phyloP scores from a whole-genome alignment of 2,329 filamentous ascomycete species.

The Gnomoniopsis sp. region DNA sequence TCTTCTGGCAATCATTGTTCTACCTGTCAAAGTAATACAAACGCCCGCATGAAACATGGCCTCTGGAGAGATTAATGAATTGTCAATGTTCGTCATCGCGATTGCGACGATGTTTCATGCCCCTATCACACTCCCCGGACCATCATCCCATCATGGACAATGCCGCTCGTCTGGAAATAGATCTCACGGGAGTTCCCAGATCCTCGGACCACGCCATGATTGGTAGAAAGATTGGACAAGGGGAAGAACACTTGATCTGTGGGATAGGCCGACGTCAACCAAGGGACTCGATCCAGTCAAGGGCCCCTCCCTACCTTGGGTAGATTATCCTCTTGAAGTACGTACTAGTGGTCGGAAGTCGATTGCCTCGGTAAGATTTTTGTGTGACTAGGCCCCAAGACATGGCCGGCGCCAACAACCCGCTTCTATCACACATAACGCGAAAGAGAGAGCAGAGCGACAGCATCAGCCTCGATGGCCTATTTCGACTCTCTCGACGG shows the following conservation, averaged over 20 bases:
- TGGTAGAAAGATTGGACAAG: not conserved
- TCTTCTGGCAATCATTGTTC: too few relatives aligned
- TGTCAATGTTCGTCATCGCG: not conserved
- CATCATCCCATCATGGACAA: not conserved
- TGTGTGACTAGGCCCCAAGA: too few relatives aligned
- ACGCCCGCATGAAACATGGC: not conserved
- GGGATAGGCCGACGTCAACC: not conserved
- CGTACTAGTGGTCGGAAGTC: not conserved
- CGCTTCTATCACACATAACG: not conserved
- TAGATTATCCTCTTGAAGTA: too few relatives aligned
- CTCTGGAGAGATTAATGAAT: not conserved
- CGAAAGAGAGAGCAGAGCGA: not conserved
- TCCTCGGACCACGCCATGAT: not conserved
- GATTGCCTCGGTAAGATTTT: not conserved
- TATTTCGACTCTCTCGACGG: not conserved
- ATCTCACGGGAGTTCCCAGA: not conserved
- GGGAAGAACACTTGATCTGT: not conserved
- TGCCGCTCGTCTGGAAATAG: not conserved
- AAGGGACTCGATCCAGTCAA: not conserved
- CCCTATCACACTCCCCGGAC: not conserved
- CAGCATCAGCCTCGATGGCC: too few relatives aligned
- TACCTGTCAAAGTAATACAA: not conserved
- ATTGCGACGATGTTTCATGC: not conserved
- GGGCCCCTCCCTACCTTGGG: not conserved
- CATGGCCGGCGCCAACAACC: too few relatives aligned